These are phyloP conservation scores for Boletellus ananiceps DNA, from an alignment of 768 basidiomycete species.

Conservation along the genomic window DNA sequence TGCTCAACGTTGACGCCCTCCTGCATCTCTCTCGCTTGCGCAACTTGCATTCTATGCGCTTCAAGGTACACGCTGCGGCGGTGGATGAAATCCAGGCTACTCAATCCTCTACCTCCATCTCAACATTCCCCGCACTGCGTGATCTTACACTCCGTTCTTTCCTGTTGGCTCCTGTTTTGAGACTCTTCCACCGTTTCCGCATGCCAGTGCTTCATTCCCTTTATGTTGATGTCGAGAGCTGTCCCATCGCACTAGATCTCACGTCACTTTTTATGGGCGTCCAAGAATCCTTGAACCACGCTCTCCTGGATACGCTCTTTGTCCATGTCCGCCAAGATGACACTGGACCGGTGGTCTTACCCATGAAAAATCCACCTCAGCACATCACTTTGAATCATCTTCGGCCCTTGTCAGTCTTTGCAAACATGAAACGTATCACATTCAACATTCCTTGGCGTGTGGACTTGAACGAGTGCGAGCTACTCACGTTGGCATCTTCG, in stretches of 20 bases:
- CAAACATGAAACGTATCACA: conserved; percentile 2
- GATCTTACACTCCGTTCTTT: neutral
- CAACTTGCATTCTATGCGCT: neutral
- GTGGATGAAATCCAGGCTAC: neutral
- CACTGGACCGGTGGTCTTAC: neutral
- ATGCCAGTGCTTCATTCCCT: neutral
- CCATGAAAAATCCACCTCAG: neutral
- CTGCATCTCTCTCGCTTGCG: neutral
- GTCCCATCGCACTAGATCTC: neutral
- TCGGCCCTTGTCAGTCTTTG: conserved; percentile 4
- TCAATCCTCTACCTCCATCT: too few relatives aligned
- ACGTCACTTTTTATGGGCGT: conserved; percentile 2
- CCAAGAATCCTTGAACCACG: neutral
- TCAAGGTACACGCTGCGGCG: neutral
- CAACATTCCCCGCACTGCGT: conserved; percentile 3
- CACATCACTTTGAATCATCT: conserved; percentile 1
- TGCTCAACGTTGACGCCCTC: neutral
- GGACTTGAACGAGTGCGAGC: conserved; percentile 6
- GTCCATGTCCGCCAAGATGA: neutral
- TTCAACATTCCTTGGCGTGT: neutral
- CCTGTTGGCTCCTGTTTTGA: neutral
- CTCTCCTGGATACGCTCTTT: neutral
- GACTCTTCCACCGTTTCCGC: neutral
- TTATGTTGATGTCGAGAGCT: too few relatives aligned
- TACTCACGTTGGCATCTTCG: conserved; percentile 11